phyloP scores from a whole-genome alignment of 148 eudicot genomes.

The Rhododendron kiyosumense region DNA sequence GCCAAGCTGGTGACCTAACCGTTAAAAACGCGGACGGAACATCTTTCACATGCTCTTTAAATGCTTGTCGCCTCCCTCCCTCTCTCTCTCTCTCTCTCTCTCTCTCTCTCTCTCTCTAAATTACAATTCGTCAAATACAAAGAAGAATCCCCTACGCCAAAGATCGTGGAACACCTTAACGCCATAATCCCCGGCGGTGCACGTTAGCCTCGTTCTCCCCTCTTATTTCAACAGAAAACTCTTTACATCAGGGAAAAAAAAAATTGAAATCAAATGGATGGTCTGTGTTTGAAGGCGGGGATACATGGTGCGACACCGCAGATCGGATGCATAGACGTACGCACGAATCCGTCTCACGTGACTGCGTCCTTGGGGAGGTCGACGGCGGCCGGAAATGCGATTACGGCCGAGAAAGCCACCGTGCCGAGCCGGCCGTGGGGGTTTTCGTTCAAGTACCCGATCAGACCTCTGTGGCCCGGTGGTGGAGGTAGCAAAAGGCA shows the following conservation, averaged over 20 bases:
- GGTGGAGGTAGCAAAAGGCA: slow-evolving; percentile 26
- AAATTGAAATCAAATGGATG: slow-evolving; percentile 40
- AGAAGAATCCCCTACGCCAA: not conserved
- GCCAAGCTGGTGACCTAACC: slow-evolving; percentile 8
- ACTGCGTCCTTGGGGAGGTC: slow-evolving; percentile 25
- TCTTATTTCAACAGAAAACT: not conserved
- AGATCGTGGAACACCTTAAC: not conserved
- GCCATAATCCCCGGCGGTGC: not conserved
- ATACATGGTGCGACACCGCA: slow-evolving; percentile 42
- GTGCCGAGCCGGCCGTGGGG: slow-evolving; percentile 32
- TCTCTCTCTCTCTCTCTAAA: not conserved
- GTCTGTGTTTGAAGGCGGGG: slow-evolving; percentile 56
- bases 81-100: no score
- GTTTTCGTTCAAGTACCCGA: slow-evolving; percentile 57
- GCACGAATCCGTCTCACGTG: slow-evolving; percentile 27
- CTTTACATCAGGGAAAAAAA: not conserved
- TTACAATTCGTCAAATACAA: not conserved
- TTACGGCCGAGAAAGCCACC: slow-evolving; percentile 25
- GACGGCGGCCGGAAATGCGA: slow-evolving; percentile 20
- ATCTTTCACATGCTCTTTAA: not conserved
- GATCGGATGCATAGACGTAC: slow-evolving; percentile 30
- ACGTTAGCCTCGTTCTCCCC: not conserved
- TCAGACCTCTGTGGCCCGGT: slow-evolving; percentile 58
- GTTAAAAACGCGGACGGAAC: slow-evolving; percentile 2
- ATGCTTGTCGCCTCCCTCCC: not conserved